Base-by-base conservation (phyloP, 345 rosid species). In the Eucalyptus leucophloia region DNA sequence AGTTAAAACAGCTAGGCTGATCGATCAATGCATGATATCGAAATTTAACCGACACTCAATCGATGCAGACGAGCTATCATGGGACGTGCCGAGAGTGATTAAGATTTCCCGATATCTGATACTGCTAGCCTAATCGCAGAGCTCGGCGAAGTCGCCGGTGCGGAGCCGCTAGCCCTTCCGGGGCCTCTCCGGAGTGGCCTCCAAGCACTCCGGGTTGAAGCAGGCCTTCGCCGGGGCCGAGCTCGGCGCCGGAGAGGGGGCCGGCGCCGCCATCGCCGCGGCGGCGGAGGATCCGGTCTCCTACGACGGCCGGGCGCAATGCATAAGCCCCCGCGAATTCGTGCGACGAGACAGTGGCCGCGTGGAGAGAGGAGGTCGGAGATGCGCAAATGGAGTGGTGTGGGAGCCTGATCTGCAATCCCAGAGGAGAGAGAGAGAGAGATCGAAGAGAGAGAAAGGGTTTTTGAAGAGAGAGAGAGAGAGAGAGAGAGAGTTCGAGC, bases 201-300 rank as follows among this genome's bases (percentile, higher is more conserved):
- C 96, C 82, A 87, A 82, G 91, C 99, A 97, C 88, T 94, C 96
- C 77, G 91, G 87, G 93, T 98, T 97, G 91, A 93, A 96, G 94
- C 99, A 96, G 49, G 93, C 81, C 89, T 95, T 89, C 80, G 92
- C 88, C 86, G 95, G 83, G 11, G 89, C 32, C 81, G 81, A 82
- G 32, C 45, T 37, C 50, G 89, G 58, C 4, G 65, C 88, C 65
- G 62, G 28, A 67, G 90, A 4, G 7, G 88, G 54, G 40, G 80
- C 62, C 86, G 86, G 34, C 45, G 62, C 86, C 88, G 62, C 89
- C 72, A 53, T 53, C 24, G 56, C 56, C 5, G 56, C 24, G 5
- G 87, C 32, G 1, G 54, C 4, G 7, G 86, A 26, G n/a, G 87
- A 47, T 28, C 60, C 60, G 10, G 87, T 53, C 56, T 53, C 37